A percentile compares a stretch with the other conserved stretches of the same genome.
Conservation (phyloP, 2,329 filamentous ascomycete genomes). For the Alternaria sp. region DNA sequence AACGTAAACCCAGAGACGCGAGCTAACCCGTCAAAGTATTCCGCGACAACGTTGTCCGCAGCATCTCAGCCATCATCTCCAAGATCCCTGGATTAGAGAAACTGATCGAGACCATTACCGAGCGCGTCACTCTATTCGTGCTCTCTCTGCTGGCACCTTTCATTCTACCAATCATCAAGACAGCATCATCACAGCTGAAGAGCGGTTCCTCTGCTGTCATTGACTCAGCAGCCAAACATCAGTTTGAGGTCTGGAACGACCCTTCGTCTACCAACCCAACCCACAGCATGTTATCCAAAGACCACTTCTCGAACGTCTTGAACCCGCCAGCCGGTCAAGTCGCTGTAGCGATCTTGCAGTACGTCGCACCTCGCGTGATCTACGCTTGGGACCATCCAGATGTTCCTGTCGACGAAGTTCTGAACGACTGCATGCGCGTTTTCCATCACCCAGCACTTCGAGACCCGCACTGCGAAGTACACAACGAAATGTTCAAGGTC, state of each 20-base stretch:
- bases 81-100: slow-evolving; percentile 91
- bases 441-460: slow-evolving; percentile 93
- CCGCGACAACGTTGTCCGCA: slow-evolving; percentile 89
- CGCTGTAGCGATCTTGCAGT: slow-evolving; percentile 73
- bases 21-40: slow-evolving; percentile 64
- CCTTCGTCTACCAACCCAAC: slow-evolving; percentile 59
- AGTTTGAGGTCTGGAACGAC: slow-evolving; percentile 60
- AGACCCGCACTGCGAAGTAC: slow-evolving; percentile 77
- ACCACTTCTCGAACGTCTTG: slow-evolving; percentile 61
- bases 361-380: slow-evolving; percentile 83
- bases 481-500: slow-evolving; percentile 86
- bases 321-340: slow-evolving; percentile 60
- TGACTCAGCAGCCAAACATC: slow-evolving; percentile 59
- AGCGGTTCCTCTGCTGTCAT: slow-evolving; percentile 79
- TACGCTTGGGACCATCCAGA: slow-evolving; percentile 93
- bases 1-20: not conserved
- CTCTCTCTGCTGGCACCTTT: slow-evolving; percentile 91
- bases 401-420: slow-evolving; percentile 82
- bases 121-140: slow-evolving; percentile 90
- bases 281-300: slow-evolving; percentile 61
- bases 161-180: slow-evolving; percentile 87
- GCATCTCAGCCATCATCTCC: slow-evolving; percentile 83
- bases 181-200: slow-evolving; percentile 85
- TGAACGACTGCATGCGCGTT: slow-evolving; percentile 79
- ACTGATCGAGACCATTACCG: slow-evolving; percentile 91